Evolutionary conservation across 257 asterid genomes (phyloP), one percentile per base, ranked within the genome.

Genomic region (Pogostemon cablin): DNA sequence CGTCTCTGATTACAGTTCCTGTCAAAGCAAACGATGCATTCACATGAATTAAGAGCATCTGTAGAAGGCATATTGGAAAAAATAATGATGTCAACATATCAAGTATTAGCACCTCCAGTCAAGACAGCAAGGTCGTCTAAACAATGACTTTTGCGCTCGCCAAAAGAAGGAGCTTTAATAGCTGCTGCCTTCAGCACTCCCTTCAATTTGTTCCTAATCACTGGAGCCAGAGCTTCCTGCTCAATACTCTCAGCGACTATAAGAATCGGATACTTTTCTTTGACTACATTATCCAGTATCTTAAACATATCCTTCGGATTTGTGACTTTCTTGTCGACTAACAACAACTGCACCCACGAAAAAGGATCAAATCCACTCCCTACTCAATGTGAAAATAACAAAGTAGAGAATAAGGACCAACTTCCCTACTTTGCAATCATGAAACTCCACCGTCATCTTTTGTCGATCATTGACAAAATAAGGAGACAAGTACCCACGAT

Each of bases 1-100:
- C 96, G 52, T 91, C 95, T 65, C 98, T 81, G 73, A 89, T 89
- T 46, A 91, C 96, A 3, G 89, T 91, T 75, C 93, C 96, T 91
- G 64, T 8, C 67, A 17, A 56, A 43, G 42, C 25, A 25, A 25
- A 25, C 32, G 32, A 25, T 25, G 32, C 32, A 40, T 6, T 7
- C 32, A 44, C 3, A 35, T 44, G 64, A 62, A 59, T 40, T 39
- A 52, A 50, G 32, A 8, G 42, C 35, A 53, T 20, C 8, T 20
- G 38, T 3, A 50, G 58, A 10, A 50, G 58, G 7, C 34, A 60
- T 9, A 48, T 41, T 66, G 61, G 5, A 20, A 15, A 1, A 42
- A 4, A 60, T 41, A n/a, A 12, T 44, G 15, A 8, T 34, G 40
- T 3, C 11, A n/a, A 15, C n/a, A 40, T 6, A 12, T 59, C 9